Base-by-base conservation (phyloP, 257 asterid genomes). In the Solanum arcanum region DNA sequence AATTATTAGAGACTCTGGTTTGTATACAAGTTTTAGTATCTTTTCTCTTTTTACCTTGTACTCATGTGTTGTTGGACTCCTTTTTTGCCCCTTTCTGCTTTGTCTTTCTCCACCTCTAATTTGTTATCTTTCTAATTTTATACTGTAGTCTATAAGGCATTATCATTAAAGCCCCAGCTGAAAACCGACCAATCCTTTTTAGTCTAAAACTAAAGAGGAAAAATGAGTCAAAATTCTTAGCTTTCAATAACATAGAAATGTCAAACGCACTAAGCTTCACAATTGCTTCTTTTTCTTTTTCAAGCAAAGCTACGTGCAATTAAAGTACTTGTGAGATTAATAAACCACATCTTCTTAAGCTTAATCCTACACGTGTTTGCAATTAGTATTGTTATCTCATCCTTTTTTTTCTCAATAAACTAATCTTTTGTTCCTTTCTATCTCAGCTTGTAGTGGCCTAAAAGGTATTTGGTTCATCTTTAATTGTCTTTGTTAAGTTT, bases 241-340 rank as follows among this genome's bases (percentile, higher is more conserved):
- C 49, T 42, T 27, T 47, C 86, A 84, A 70, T 8, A 49, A 59
- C 39, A 73, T 31, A 59, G 47, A 83, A 84, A 88, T 88, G 91
- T 87, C 90, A 85, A 90, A 80, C 85, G 44, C 90, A 89, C 86
- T 83, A 35, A 76, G 52, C 5, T 33, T 74, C 10, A 49, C 52
- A 62, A 60, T 87, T 87, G 87, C 70, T 89, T 64, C 42, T 31
- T 82, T 69, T 68, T 85, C 80, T 35, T 88, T 89, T 90, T 49
- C 60, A 89, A 86, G 90, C 82, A 85, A 91, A 87, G 93, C 90
- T 84, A 86, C 83, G 35, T 80, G 85, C 75, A 78, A 83, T 29
- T 66, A 64, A 76, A 83, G 66, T 70, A 47, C 29, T 47, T 16
- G 29, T 5, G 73, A 80, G 39, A 70, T 16, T 23, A 52, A 85